A percentile compares a stretch with the other conserved stretches of the same genome.
These are phyloP conservation scores for Fusarium fujikuroi DNA, from an alignment of 2,329 filamentous ascomycete species.

Conservation along the genomic window DNA sequence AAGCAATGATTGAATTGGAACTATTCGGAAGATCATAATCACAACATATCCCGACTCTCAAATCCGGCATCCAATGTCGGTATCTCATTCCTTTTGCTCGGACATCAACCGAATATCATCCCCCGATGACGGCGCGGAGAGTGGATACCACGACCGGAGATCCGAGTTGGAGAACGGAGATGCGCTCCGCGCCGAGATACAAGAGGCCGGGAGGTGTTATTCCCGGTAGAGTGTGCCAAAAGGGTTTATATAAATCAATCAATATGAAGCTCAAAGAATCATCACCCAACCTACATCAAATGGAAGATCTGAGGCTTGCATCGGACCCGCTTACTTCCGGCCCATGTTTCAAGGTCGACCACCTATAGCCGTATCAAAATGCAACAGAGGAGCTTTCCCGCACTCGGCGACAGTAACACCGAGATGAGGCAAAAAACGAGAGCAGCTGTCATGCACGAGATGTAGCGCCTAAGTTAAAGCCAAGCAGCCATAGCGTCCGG, in stretches of 20 bases:
- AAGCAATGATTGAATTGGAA: background rate
- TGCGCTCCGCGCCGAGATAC: constrained; percentile 44
- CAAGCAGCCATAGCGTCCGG: constrained; percentile 19
- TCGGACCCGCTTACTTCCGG: background rate
- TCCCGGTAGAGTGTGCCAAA: constrained; percentile 14
- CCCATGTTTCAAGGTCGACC: background rate
- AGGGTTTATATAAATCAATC: constrained; percentile 6
- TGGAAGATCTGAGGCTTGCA: background rate
- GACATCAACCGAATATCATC: constrained; percentile 15
- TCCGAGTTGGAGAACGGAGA: constrained; percentile 44
- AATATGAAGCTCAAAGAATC: background rate
- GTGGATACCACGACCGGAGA: constrained; percentile 39
- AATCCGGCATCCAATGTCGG: background rate
- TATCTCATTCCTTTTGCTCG: constrained; percentile 20
- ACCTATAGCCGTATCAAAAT: background rate
- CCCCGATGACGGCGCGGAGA: constrained; percentile 44
- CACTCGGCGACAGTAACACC: constrained; percentile 34
- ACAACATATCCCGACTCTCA: background rate
- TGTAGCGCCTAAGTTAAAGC: constrained; percentile 19
- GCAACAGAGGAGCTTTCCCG: constrained; percentile 3
- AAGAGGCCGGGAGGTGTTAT: constrained; percentile 22
- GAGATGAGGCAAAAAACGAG: constrained; percentile 34
- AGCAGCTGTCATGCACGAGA: constrained; percentile 26
- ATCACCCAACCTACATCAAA: background rate
- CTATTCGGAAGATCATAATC: background rate